Base-by-base conservation (phyloP, 768 basidiomycete species). In the Leccinum rimulosum region DNA sequence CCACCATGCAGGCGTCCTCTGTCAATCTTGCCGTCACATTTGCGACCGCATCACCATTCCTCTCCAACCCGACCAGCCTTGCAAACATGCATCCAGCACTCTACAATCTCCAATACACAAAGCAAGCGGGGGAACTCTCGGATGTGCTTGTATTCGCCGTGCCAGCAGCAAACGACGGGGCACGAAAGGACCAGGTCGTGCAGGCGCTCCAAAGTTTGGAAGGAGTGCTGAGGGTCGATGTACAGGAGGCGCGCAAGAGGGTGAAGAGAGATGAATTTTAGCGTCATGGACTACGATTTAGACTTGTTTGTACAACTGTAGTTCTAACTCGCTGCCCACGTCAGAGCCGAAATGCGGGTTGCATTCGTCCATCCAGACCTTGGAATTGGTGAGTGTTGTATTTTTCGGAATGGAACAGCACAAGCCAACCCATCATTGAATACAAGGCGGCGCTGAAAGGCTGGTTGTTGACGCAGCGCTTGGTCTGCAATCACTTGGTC, bases 291-390 rank as follows among this genome's bases (percentile, higher is more conserved):
- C 10, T 11, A 33, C 14, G 3, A 7, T 36, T 14, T 15, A 36
- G 40, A n/a, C 7, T 43, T 43, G 40, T 43, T 43, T 43, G 40
- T 43, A 43, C n/a, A 43, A n/a, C 40, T 17, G 15, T 3, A 38
- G 15, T 17, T 40, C 38, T n/a, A 10, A n/a, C 7, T 4, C 2
- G 12, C 33, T 33, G 17, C 17, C 38, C 38, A n/a, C 38, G 36
- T 15, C 0, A 38, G 36, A 38, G 15, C 36, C 7, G 36, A 38
- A 40, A 43, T 86, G 52, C 78, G 79, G 31, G 76, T 97, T 60
- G 94, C 91, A 5, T 93, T 97, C 74, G 80, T 97, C 56, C 95
- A 98, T 70, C 95, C 95, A 35, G 95, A 98, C 77, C 79, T 98
- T 5, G 95, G 95, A 58, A 95, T 98, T 53, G 95, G 95, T 94